Percentiles rank a stretch among this genome's conserved stretches.
These are phyloP conservation scores for Zopfia rhizophila DNA, from an alignment of 2,329 filamentous ascomycete species.

Conservation along the genomic window DNA sequence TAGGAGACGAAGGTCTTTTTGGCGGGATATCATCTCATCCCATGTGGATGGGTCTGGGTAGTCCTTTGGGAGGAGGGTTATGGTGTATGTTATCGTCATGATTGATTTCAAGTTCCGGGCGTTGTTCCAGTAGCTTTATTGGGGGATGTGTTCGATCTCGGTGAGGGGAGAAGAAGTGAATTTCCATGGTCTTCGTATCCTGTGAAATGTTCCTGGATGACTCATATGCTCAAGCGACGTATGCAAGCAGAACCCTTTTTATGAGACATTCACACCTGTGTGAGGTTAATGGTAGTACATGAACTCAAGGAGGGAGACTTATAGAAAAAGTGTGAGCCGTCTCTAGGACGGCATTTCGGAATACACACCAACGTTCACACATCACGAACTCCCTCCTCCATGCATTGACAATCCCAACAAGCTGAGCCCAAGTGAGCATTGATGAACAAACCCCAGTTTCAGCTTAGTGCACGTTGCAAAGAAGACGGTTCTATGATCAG, in stretches of 20 bases:
- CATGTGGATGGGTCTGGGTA: slow-evolving; percentile 18
- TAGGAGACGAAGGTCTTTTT: slow-evolving; percentile 27
- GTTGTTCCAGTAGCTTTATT: too few species aligned
- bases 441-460: slow-evolving; percentile 25
- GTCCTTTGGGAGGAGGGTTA: slow-evolving; percentile 15
- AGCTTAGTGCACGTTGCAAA: slow-evolving; percentile 31
- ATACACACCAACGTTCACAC: slow-evolving; percentile 23
- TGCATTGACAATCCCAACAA: slow-evolving; percentile 18
- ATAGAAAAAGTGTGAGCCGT: slow-evolving; percentile 50
- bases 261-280: too few species aligned
- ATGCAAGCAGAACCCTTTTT: too few species aligned
- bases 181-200: too few species aligned
- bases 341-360: slow-evolving; percentile 33
- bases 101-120: background rate
- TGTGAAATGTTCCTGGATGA: too few species aligned
- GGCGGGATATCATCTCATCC: slow-evolving; percentile 16
- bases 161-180: too few species aligned
- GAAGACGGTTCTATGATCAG: slow-evolving; percentile 21
- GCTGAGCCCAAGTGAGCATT: slow-evolving; percentile 7
- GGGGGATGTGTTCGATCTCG: too few species aligned
- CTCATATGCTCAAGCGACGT: too few species aligned
- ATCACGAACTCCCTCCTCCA: slow-evolving; percentile 32
- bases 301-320: slow-evolving; percentile 42
- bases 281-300: slow-evolving; percentile 42
- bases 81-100: background rate